These are phyloP conservation scores for Suhomyces anneliseae DNA, from an alignment of 1,139 yeast genomes.

Conservation along the genomic window DNA sequence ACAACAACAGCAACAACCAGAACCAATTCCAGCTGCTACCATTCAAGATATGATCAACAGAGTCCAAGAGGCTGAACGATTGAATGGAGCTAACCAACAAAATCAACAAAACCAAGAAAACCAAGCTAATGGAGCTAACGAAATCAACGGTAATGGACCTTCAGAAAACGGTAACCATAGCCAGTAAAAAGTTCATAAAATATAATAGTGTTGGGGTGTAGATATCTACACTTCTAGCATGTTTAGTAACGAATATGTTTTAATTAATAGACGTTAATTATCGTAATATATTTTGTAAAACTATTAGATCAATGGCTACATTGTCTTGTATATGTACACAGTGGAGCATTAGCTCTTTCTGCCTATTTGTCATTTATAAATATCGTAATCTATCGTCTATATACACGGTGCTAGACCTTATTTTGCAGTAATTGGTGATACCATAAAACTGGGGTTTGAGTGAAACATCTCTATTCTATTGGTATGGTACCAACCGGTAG, in stretches of 20 bases:
- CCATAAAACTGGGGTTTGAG: too few relatives aligned
- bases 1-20: neutral
- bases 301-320: neutral
- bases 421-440: too few relatives aligned
- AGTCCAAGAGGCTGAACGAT: conserved; percentile 1
- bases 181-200: neutral
- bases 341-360: neutral
- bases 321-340: neutral
- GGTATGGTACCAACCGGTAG: too few relatives aligned
- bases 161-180: neutral
- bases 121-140: neutral
- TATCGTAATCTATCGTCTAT: too few relatives aligned
- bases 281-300: too few relatives aligned
- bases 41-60: conserved; percentile 5
- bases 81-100: neutral
- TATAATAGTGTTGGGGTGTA: too few relatives aligned
- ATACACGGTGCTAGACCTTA: too few relatives aligned
- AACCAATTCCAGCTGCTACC: neutral
- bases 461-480: too few relatives aligned
- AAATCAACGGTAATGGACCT: neutral
- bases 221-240: too few relatives aligned
- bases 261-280: too few relatives aligned
- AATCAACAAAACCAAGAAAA: neutral
- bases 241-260: too few relatives aligned
- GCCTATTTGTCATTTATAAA: neutral